Base-by-base conservation (phyloP, 2,329 filamentous ascomycete genomes). In the Pezicula rhizophila region DNA sequence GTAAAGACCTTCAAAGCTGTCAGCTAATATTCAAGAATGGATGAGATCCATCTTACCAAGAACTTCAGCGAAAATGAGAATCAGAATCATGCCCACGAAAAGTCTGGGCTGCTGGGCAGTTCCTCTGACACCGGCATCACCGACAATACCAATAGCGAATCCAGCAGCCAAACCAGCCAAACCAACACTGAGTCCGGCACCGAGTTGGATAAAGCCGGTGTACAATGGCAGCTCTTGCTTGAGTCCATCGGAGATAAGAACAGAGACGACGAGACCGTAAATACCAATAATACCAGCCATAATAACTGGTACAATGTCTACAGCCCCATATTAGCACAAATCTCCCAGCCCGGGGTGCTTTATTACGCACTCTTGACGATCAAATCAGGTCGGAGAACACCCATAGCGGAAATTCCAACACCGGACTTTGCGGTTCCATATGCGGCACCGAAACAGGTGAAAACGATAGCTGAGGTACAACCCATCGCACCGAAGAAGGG, bases 261-360 rank as follows among this genome's bases (percentile, higher is more conserved):
- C 88, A 15, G 88, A 91, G 53, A 92, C 87, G 73, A 93, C 88
- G 58, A 93, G 80, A 64, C 88, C 88, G 76, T 93, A 99, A 72
- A 99, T 97, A 87, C 89, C 93, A 75, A 99, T 97, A 74, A 99
- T 99, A 97, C 93, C 93, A 79, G 93, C 93, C 93, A 99, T 99
- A 84, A 99, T 96, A 74, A 97, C 93, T 70, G 93, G 93, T 58
- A 97, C 92, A 72, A 97, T 96, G 81, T 96, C 92, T 97, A 60
- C 8, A 43, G 35, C 43, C 44, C 23, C 7, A 37, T 23, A 47
- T 63, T 51, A 62, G 53, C 52, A 28, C n/a, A 35, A 28, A 28
- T 33, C 26, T 42, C 44, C 8, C 5, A 25, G 8, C 28, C 14
- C 18, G 17, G 25, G n/a, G 15, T 46, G 44, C 51, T 42, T 18